Evolutionary conservation across 768 basidiomycete species (phyloP).

Genomic region (Omphalotus guepiniiformis): DNA sequence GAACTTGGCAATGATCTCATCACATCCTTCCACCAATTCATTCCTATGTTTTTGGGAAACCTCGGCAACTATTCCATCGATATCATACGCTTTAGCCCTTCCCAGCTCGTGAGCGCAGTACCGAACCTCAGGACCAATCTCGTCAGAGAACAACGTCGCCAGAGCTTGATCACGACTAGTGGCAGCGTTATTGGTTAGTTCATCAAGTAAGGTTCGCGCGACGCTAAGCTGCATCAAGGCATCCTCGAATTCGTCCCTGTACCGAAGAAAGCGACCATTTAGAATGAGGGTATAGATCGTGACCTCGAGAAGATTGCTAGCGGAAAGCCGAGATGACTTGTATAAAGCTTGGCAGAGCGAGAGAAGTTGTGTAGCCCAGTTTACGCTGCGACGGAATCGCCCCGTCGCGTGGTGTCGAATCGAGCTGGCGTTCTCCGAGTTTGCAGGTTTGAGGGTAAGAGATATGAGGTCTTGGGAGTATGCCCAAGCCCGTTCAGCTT

Average conservation of each 20-base stretch:
- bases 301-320: constrained; percentile 61
- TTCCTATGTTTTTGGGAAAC: constrained; percentile 52
- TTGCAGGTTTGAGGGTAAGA: constrained; percentile 46
- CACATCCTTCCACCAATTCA: constrained; percentile 62
- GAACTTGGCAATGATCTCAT: constrained; percentile 48
- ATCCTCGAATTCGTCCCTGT: constrained; percentile 72
- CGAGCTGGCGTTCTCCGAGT: constrained; percentile 46
- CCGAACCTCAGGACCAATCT: constrained; percentile 86
- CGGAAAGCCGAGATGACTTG: constrained; percentile 44
- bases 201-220: constrained; percentile 69
- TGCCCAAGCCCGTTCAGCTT: constrained; percentile 90
- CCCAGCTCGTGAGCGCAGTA: constrained; percentile 91
- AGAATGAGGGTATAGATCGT: constrained; percentile 77
- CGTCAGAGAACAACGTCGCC: constrained; percentile 78
- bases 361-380: constrained; percentile 74
- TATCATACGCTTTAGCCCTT: constrained; percentile 71
- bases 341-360: constrained; percentile 70
- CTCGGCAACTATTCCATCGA: constrained; percentile 69
- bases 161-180: constrained; percentile 86
- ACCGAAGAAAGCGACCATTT: constrained; percentile 79
- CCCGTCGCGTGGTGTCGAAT: constrained; percentile 73
- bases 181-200: constrained; percentile 55
- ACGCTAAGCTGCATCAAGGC: constrained; percentile 73
- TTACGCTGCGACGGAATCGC: constrained; percentile 73
- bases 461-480: constrained; percentile 76